A percentile compares a stretch with the other conserved stretches of the same genome.
phyloP scores from a whole-genome alignment of 2,329 filamentous ascomycete species.

The Cercospora sp. region DNA sequence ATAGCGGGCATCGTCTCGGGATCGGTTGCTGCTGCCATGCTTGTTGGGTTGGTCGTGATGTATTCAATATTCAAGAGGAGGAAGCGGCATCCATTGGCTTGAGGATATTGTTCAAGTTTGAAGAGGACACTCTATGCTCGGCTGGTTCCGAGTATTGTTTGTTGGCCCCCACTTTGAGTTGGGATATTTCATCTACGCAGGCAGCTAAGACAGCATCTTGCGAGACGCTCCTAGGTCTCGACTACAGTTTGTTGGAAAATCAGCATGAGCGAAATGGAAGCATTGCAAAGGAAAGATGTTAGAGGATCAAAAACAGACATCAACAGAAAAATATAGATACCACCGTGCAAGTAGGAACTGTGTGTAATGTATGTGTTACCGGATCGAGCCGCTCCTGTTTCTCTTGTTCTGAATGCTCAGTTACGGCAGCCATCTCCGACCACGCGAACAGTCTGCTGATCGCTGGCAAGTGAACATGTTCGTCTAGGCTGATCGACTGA shows the following conservation, averaged over 20 bases:
- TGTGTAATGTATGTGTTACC: not conserved
- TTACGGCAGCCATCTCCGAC: not conserved
- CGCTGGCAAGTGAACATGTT: not conserved
- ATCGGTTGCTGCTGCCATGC: constrained; percentile 1
- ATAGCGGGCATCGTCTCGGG: not conserved
- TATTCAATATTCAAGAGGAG: not conserved
- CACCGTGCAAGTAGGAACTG: not conserved
- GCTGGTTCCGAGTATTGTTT: not conserved
- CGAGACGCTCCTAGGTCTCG: not conserved
- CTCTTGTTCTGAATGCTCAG: not conserved
- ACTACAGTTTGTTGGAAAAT: not conserved
- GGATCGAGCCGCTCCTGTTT: not conserved
- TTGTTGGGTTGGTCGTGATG: not conserved
- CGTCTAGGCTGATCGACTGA: not conserved
- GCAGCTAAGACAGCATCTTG: not conserved
- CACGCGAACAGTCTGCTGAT: not conserved
- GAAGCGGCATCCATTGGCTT: not conserved
- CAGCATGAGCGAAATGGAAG: not conserved
- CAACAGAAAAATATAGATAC: not conserved
- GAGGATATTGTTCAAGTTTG: not conserved
- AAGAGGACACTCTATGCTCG: not conserved
- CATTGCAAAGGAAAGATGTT: not conserved
- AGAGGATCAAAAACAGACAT: not conserved
- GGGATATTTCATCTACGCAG: not conserved
- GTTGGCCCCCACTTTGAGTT: not conserved